Base-by-base conservation (phyloP, 768 basidiomycete species). In the Panus rudis region DNA sequence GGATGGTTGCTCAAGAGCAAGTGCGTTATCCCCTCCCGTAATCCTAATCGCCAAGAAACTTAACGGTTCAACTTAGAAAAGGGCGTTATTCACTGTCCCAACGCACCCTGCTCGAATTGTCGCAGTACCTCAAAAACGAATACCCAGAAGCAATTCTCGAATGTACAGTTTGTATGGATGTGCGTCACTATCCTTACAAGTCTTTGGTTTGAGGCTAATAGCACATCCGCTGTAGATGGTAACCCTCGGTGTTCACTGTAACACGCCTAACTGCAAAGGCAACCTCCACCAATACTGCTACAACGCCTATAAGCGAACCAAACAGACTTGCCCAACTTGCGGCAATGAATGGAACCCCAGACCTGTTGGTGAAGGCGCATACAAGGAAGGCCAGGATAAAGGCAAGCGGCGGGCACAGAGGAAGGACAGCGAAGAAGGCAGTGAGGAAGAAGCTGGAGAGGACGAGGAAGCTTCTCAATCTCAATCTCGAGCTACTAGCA, bases 1-100 rank as follows among this genome's bases (percentile, higher is more conserved):
- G 84, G 83, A 12, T 89, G 84, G 88, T 62, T 86, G 8, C 47
- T 76, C 35, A 81, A 80, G 65, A 88, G 81, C 82, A 75, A 71
- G 83, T 81, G 54, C 53, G 82, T 70, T 8, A 21, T 11, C 41
- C 4, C 8, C 25, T 4, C 14, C n/a, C 37, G 6, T n/a, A 0
- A 3, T 34, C 11, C 3, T n/a, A n/a, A n/a, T n/a, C n/a, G n/a
- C n/a, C n/a, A n/a, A n/a, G n/a, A n/a, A n/a, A n/a, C n/a, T n/a
- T 21, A 12, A 13, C 14, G 17, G 6, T 32, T 46, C 10, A 32
- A n/a, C 31, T 3, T 45, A 51, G 47, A 41, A 42, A 53, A 75
- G 85, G 84, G 20, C 76, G 86, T 7, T 90, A 87, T 53, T 79
- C 84, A 6, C 73, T 92, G 3, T 83, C 86, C 2, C 70, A 78